A percentile compares a stretch with the other conserved stretches of the same genome.
These are phyloP conservation scores for Myxozyma vanderwaltii DNA, from an alignment of 805 yeast genomes.

Conservation along the genomic window DNA sequence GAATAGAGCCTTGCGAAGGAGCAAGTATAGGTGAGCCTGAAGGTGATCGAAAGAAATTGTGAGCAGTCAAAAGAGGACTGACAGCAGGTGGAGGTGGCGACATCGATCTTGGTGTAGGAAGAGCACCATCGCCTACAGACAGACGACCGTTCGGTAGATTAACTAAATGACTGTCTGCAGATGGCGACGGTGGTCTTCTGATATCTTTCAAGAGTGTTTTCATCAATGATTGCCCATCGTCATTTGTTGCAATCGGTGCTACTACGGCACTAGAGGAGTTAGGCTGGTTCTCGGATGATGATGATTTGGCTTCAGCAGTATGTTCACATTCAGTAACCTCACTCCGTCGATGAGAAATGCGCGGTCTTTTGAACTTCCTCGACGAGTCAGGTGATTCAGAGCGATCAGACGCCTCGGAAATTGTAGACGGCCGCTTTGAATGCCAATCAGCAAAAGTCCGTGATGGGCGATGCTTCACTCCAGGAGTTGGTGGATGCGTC, in stretches of 20 bases:
- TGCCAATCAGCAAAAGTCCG: conserved; percentile 17
- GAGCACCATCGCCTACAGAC: conserved; percentile 1
- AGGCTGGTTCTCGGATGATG: not conserved
- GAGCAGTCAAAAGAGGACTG: conserved; percentile 12
- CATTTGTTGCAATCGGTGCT: not conserved
- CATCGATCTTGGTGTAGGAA: conserved; percentile 28
- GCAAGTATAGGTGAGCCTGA: conserved; percentile 23
- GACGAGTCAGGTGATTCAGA: not conserved
- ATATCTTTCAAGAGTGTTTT: conserved; percentile 26
- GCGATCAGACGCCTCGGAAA: not conserved
- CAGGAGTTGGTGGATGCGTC: conserved; percentile 13
- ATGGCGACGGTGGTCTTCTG: conserved; percentile 29
- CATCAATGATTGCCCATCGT: conserved; percentile 27
- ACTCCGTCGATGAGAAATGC: conserved; percentile 21
- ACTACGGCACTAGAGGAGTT: not conserved
- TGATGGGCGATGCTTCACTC: conserved; percentile 15
- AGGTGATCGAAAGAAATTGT: conserved; percentile 18
- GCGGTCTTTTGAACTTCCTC: conserved; percentile 28
- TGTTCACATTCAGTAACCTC: not conserved
- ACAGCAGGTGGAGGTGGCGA: conserved; percentile 15
- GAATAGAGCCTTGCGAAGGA: conserved; percentile 17
- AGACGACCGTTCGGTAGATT: not conserved
- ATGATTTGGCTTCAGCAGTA: not conserved
- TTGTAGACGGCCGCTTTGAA: conserved; percentile 15
- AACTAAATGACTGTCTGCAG: conserved; percentile 1